Base-by-base conservation (phyloP, 2,329 filamentous ascomycete genomes). In the Cyphellophora europaea region DNA sequence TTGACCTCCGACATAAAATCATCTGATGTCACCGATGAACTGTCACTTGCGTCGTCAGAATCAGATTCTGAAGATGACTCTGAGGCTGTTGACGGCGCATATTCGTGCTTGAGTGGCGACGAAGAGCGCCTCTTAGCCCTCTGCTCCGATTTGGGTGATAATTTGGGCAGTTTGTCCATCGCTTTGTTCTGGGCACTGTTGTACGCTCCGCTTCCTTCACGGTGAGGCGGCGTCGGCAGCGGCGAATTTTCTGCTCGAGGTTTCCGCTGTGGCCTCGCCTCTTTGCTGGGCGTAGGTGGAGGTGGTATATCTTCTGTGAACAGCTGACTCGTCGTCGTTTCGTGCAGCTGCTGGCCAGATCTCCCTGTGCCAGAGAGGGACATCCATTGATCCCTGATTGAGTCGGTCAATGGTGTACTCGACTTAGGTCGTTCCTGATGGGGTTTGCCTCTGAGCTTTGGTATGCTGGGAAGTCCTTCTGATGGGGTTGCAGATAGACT, bases 41-140 rank as follows among this genome's bases (percentile, higher is more conserved):
- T 61, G 27, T 54, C 53, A 46, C 50, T 55, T 30, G 65, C 63
- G 17, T 65, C 68, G 19, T 69, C 66, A n/a, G 62, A 63, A 23
- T 71, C 62, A 30, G 71, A 77, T 36, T 74, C 68, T 2, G 66
- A 70, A 6, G 69, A 70, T 5, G 75, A 75, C 27, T 74, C 72
- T 0, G 77, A 79, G 30, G 74, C 75, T 5, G 75, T 77, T 11
- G 91, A 96, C 11, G 89, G 89, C 43, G 88, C 80, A 51, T 95
- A 98, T 61, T 98, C 89, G 54, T 96, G 89, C 63, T 98, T 98
- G 32, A 98, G 67, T 0, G 91, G 91, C 2, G 91, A 98, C 0
- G 91, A 96, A 2, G 78, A 82, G 12, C 87, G 77, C 29, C 88
- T 76, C 57, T 49, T 63, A 78, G 51, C 52, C 65, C 53, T 33